These are phyloP conservation scores for Suillus ampliporus DNA, from an alignment of 768 basidiomycete genomes.

Conservation along the genomic window DNA sequence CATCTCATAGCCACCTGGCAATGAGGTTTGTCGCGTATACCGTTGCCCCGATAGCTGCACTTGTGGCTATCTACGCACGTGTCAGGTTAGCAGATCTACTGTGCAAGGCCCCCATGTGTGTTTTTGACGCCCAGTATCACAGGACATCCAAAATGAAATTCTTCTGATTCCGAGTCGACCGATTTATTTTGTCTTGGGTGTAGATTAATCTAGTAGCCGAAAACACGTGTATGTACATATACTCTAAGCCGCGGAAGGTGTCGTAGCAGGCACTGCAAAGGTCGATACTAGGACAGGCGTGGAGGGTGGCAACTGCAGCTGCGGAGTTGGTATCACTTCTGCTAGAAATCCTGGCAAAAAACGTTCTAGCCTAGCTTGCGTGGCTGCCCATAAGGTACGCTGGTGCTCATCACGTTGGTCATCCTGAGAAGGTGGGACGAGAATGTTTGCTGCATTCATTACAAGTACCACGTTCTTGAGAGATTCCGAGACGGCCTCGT, in stretches of 20 bases:
- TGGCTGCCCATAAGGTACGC: conserved; percentile 81
- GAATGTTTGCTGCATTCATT: conserved; percentile 88
- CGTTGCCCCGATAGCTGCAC: conserved; percentile 55
- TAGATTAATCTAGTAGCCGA: conserved; percentile 12
- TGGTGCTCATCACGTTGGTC: conserved; percentile 63
- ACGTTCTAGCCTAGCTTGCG: conserved; percentile 85
- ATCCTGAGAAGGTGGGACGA: conserved; percentile 60
- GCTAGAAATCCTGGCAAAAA: conserved; percentile 91
- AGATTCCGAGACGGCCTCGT: conserved; percentile 94
- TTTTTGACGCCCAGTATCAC: conserved; percentile 10
- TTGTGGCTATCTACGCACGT: conserved; percentile 51
- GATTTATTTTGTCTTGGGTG: conserved; percentile 7
- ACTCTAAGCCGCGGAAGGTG: conserved; percentile 17
- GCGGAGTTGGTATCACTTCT: conserved; percentile 61
- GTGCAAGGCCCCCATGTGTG: neutral
- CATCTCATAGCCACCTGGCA: conserved; percentile 38
- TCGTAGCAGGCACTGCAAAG: conserved; percentile 11
- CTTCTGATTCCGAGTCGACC: conserved; percentile 35
- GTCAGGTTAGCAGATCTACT: conserved; percentile 49
- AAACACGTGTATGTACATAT: conserved; percentile 10
- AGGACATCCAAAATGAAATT: conserved; percentile 74
- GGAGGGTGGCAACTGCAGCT: conserved; percentile 11
- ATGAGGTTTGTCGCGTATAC: conserved; percentile 58
- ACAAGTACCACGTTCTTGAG: conserved; percentile 96
- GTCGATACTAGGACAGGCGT: conserved; percentile 2